Evolutionary conservation across 345 rosid species (phyloP).

Genomic region (Camelina neglecta): DNA sequence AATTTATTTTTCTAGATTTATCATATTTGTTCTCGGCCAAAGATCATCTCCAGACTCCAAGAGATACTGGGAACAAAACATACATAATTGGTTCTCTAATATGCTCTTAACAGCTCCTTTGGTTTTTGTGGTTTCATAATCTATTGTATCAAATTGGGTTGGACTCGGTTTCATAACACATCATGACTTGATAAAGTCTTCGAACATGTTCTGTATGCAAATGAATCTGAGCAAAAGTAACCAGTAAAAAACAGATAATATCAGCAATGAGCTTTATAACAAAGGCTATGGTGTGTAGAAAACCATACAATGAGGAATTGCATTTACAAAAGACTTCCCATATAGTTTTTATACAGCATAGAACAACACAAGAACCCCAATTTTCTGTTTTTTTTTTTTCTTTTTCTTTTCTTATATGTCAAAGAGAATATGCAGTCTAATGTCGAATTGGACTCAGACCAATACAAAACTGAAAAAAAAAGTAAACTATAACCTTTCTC

Average conservation of each 20-base stretch:
- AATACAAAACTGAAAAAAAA: slow-evolving; percentile 24
- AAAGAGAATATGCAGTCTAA: slow-evolving; percentile 30
- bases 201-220: too few species aligned
- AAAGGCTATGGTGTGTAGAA: neutral
- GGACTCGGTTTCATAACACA: slow-evolving; percentile 9
- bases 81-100: too few species aligned
- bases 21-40: neutral
- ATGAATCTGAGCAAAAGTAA: slow-evolving; percentile 2
- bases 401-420: slow-evolving; percentile 17
- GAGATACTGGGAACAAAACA: too few species aligned
- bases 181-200: neutral
- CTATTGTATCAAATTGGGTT: neutral
- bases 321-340: slow-evolving; percentile 42
- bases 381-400: neutral
- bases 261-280: neutral
- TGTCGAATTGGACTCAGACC: slow-evolving; percentile 22
- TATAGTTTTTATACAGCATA: slow-evolving; percentile 39
- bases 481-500: slow-evolving; percentile 27
- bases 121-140: slow-evolving; percentile 2
- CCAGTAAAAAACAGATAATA: neutral
- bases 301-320: slow-evolving; percentile 38
- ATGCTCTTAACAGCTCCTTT: too few species aligned
- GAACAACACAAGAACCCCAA: slow-evolving; percentile 32
- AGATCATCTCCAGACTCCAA: too few species aligned
- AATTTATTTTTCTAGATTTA: neutral